phyloP scores from a whole-genome alignment of 2,329 filamentous ascomycete genomes.

The Ascochyta clinopodiicola region DNA sequence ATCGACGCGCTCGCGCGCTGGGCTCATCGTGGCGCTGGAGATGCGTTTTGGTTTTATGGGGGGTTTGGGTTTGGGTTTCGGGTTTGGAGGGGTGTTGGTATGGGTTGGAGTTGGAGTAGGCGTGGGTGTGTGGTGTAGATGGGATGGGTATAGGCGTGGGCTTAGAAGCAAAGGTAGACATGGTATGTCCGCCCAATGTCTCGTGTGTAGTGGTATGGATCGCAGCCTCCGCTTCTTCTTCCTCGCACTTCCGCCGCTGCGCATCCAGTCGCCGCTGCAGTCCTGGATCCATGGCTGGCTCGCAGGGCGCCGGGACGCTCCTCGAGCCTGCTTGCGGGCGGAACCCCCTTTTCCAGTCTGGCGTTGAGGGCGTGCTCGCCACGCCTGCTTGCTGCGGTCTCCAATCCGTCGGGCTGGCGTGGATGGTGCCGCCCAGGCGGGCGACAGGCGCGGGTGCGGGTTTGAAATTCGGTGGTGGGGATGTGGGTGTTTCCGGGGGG shows the following conservation, averaged over 20 bases:
- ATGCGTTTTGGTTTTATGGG: background rate
- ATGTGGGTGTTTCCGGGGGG: conserved; percentile 6
- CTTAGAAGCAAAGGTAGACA: background rate
- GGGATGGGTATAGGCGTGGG: background rate
- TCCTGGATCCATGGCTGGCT: conserved; percentile 10
- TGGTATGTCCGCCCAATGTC: too few species aligned
- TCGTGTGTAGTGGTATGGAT: too few species aligned
- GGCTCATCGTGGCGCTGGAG: background rate
- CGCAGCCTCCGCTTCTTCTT: background rate
- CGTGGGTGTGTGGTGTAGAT: background rate
- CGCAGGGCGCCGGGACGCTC: conserved; percentile 8
- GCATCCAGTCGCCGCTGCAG: conserved; percentile 19
- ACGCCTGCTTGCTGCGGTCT: background rate
- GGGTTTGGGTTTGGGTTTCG: background rate
- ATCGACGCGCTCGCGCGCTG: background rate
- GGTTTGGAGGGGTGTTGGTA: too few species aligned
- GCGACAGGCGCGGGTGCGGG: conserved; percentile 21
- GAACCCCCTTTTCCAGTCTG: conserved; percentile 5
- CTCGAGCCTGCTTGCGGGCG: conserved; percentile 5
- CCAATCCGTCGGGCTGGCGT: conserved; percentile 4
- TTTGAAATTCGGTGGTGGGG: conserved; percentile 11
- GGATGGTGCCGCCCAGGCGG: conserved; percentile 19
- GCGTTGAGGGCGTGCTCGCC: background rate
- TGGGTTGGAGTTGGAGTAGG: too few species aligned
- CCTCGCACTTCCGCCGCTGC: conserved; percentile 13